Base-by-base conservation (phyloP, 2,329 filamentous ascomycete species). In the Macrophomina pseudophaseolina region DNA sequence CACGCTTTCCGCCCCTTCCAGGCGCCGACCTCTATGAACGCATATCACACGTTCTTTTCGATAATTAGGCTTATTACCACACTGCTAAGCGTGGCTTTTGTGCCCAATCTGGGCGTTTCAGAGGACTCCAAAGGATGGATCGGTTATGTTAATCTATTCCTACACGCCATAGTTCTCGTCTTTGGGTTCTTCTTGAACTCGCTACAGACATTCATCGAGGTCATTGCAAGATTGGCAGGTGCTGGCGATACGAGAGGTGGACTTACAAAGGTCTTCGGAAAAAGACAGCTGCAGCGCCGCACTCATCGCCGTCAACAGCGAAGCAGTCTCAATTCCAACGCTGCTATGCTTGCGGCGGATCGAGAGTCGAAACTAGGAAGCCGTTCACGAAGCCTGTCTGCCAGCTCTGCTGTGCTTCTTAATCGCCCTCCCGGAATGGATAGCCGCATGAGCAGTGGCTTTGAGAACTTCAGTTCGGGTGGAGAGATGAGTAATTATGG, bases 101-200 rank as follows among this genome's bases (percentile, higher is more conserved):
- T 94, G 12, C 93, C 94, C 1, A 90, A 91, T 0, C 84, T 99
- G 3, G 90, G 88, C 28, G 89, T 97, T 5, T 86, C 87, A 0
- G 90, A 96, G 73, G 88, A 90, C 0, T 83, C 91, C 1, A 96
- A 94, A 76, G 93, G 94, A 4, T 99, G 95, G 95, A 91, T 98
- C 71, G 95, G 94, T 44, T 99, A 99, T 76, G 88, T 90, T 32
- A 96, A 98, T 66, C 83, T 99, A 56, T 79, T 96, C 33, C 86
- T 97, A 42, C 95, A 99, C 75, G 94, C 87, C 3, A 86, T 90
- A 68, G 92, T 97, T 0, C 81, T 99, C 28, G 85, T 97, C 3
- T 92, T 98, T 72, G 94, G 93, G 1, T 99, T 98, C 81, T 92
- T 97, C 76, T 83, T 99, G 48, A 97, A 97, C 75, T 91, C 95